Percentiles rank a stretch among this genome's conserved stretches.
Conservation (phyloP, 192 early-diverging fungal species). For the Pecoramyces ruminantium region DNA sequence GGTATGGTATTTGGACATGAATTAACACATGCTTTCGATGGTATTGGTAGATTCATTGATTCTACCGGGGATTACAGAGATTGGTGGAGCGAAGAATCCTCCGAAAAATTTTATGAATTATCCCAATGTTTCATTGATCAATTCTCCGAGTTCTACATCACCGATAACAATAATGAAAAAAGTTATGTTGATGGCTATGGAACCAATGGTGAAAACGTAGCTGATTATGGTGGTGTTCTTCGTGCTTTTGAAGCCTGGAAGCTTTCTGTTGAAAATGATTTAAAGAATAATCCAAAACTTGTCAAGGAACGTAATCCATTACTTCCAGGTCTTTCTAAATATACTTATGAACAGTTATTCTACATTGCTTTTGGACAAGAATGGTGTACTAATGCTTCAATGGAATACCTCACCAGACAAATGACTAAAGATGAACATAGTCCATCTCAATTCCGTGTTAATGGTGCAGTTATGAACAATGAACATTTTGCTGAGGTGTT, state of each 20-base stretch:
- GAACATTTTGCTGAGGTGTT: constrained; percentile 12
- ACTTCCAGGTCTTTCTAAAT: constrained; percentile 28
- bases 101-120: constrained; percentile 21
- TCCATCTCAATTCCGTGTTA: constrained; percentile 9
- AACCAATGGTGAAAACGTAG: constrained; percentile 46
- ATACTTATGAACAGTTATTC: constrained; percentile 43
- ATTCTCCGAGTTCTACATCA: constrained; percentile 31
- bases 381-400: constrained; percentile 30
- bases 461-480: constrained; percentile 7
- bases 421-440: constrained; percentile 9
- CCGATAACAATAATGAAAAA: constrained; percentile 13
- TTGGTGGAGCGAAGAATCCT: constrained; percentile 24
- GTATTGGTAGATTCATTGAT: constrained; percentile 33
- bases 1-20: constrained; percentile 65
- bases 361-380: constrained; percentile 49
- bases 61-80: constrained; percentile 19
- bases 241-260: constrained; percentile 23
- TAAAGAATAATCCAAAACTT: no score
- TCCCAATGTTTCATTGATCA: constrained; percentile 49
- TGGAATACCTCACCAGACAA: no score
- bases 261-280: not conserved
- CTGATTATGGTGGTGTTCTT: constrained; percentile 46
- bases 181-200: constrained; percentile 31
- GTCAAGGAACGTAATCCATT: no score
- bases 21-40: constrained; percentile 56